These are phyloP conservation scores for Lagenaria siceraria DNA, from an alignment of 306 rosid genomes.

Conservation along the genomic window DNA sequence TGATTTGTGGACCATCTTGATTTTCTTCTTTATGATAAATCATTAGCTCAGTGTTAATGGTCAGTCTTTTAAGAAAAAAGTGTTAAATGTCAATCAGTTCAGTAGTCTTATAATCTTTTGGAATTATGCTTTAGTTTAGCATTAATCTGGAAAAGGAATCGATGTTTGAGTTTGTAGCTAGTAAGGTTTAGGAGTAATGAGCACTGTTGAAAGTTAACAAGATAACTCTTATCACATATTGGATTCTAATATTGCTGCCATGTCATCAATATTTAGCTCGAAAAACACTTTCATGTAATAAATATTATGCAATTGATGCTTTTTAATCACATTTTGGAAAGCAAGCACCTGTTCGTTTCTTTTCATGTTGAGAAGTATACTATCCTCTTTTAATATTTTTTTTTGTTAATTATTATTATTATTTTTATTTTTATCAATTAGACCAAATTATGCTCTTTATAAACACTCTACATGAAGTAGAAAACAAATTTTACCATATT, in stretches of 20 bases:
- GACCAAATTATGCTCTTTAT: not conserved
- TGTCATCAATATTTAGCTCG: not conserved
- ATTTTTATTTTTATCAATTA: not conserved
- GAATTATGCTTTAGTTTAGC: not conserved
- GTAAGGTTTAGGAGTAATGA: not conserved
- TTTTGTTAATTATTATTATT: too few species aligned
- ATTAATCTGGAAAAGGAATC: not conserved
- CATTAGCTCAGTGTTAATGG: not conserved
- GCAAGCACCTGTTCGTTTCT: not conserved
- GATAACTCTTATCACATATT: not conserved
- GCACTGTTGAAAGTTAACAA: not conserved
- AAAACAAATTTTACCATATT: conserved; percentile 1
- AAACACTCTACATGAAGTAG: not conserved
- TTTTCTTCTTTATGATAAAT: not conserved
- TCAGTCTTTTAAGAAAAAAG: too few species aligned
- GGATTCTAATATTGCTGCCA: not conserved
- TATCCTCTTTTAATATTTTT: too few species aligned
- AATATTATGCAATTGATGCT: not conserved
- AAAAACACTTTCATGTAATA: not conserved
- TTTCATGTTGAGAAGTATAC: not conserved
- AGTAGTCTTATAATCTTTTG: not conserved
- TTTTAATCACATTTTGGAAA: not conserved
- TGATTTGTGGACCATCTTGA: not conserved
- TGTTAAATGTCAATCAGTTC: not conserved
- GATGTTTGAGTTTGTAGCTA: not conserved